Evolutionary conservation across 139 green algal genomes (phyloP).

Genomic region (Coccomyxa sp.): DNA sequence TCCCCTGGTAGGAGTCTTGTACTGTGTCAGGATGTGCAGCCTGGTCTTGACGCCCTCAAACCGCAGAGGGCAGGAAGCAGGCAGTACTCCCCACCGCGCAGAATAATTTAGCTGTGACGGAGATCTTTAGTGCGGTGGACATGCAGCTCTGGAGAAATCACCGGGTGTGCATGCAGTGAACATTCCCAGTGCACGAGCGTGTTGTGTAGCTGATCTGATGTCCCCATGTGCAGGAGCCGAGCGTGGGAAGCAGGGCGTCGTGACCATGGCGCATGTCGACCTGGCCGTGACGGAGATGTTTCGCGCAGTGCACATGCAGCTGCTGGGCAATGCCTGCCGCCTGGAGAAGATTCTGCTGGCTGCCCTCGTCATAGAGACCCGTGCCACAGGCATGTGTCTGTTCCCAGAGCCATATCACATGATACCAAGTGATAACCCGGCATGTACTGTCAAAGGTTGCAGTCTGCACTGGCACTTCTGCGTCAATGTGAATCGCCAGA

Average conservation of each 20-base stretch:
- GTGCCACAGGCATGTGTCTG: slow-evolving; percentile 37
- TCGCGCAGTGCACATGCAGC: slow-evolving; percentile 51
- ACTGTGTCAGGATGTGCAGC: no score
- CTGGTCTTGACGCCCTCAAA: no score
- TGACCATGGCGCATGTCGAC: slow-evolving; percentile 41
- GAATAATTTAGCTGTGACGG: no score
- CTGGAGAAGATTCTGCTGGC: slow-evolving; percentile 66
- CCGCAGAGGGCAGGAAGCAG: no score
- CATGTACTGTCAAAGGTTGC: not conserved
- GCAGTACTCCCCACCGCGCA: no score
- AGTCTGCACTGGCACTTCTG: not conserved
- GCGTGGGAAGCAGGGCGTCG: not conserved
- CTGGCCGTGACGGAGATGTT: slow-evolving; percentile 57
- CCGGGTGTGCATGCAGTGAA: no score
- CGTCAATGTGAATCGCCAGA: not conserved
- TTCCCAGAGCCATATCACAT: not conserved
- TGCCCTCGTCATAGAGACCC: slow-evolving; percentile 59
- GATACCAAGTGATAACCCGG: not conserved
- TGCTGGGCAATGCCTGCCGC: slow-evolving; percentile 41
- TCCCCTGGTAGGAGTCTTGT: no score
- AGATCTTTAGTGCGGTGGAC: no score
- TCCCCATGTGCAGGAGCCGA: not conserved
- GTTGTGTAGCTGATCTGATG: no score
- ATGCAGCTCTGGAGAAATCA: no score
- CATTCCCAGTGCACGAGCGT: no score